A percentile compares a stretch with the other conserved stretches of the same genome.
Evolutionary conservation across 257 asterid genomes (phyloP).

Genomic region (Solanum pinnatisectum): DNA sequence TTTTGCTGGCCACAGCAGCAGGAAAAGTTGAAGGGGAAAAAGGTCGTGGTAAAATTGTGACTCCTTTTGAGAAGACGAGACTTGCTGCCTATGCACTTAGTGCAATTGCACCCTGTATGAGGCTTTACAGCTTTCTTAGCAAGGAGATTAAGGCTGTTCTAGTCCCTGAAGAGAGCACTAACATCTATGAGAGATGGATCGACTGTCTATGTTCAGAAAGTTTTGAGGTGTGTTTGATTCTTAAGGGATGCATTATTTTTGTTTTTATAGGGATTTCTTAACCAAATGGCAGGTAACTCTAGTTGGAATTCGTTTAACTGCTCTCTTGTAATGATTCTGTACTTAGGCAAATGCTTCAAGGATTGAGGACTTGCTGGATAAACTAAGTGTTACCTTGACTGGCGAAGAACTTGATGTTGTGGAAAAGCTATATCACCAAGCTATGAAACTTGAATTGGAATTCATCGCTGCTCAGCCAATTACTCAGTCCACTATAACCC

Average conservation of each 20-base stretch:
- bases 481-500: conserved; percentile 35
- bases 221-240: conserved; percentile 37
- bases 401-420: conserved; percentile 61
- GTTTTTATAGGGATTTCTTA: background rate
- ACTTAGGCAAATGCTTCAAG: conserved; percentile 50
- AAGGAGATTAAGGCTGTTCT: conserved; percentile 36
- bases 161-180: conserved; percentile 24
- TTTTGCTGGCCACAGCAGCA: conserved; percentile 56
- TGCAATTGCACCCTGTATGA: conserved; percentile 67
- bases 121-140: conserved; percentile 45
- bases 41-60: conserved; percentile 37
- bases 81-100: conserved; percentile 58
- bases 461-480: conserved; percentile 47
- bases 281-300: background rate
- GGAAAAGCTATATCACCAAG: conserved; percentile 55
- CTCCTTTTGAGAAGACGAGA: conserved; percentile 66
- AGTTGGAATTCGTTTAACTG: conserved; percentile 9
- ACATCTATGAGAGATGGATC: conserved; percentile 56
- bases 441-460: conserved; percentile 49
- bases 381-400: conserved; percentile 49
- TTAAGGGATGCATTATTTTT: background rate
- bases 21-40: conserved; percentile 57
- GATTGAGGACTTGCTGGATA: conserved; percentile 57
- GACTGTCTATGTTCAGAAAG: conserved; percentile 37
- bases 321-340: conserved; percentile 13